Evolutionary conservation across 2,329 filamentous ascomycete species (phyloP).

Genomic region (Berkeleyomyces rouxiae): DNA sequence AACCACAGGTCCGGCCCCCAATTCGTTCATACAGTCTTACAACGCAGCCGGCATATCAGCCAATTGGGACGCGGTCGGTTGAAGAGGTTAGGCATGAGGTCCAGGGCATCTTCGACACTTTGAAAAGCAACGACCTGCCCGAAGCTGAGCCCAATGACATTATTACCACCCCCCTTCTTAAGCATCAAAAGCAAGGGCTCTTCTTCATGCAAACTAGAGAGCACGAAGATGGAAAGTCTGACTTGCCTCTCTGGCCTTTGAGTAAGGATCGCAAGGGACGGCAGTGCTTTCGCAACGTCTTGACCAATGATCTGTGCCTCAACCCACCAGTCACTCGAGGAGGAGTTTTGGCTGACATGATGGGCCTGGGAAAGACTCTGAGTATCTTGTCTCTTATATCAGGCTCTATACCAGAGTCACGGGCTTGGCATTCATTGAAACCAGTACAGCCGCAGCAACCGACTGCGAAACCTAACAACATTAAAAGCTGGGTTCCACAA

Average conservation of each 20-base stretch:
- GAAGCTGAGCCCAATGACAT: conserved; percentile 47
- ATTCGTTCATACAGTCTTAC: conserved; percentile 20
- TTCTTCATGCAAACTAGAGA: conserved; percentile 75
- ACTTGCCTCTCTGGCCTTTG: conserved; percentile 63
- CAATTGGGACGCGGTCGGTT: conserved; percentile 39
- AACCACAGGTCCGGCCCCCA: conserved; percentile 24
- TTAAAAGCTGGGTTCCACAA: conserved; percentile 18
- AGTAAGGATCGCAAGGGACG: conserved; percentile 32
- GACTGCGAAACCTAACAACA: conserved; percentile 22
- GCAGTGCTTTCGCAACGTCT: conserved; percentile 47
- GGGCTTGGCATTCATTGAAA: conserved; percentile 38
- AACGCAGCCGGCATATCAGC: conserved; percentile 15
- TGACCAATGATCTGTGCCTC: conserved; percentile 52
- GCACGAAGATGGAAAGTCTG: conserved; percentile 40
- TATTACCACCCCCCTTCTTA: conserved; percentile 53
- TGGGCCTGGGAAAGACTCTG: conserved; percentile 76
- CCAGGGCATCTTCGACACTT: conserved; percentile 71
- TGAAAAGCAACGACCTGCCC: conserved; percentile 61
- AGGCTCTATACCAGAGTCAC: conserved; percentile 45
- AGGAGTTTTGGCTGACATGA: conserved; percentile 69
- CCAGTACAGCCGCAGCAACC: conserved; percentile 33
- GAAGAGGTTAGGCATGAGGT: conserved; percentile 81
- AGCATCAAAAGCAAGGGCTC: conserved; percentile 80
- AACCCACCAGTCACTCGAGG: conserved; percentile 47
- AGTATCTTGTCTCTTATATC: conserved; percentile 69